Conservation (phyloP, 345 rosid species). For the Toxicodendron radicans region DNA sequence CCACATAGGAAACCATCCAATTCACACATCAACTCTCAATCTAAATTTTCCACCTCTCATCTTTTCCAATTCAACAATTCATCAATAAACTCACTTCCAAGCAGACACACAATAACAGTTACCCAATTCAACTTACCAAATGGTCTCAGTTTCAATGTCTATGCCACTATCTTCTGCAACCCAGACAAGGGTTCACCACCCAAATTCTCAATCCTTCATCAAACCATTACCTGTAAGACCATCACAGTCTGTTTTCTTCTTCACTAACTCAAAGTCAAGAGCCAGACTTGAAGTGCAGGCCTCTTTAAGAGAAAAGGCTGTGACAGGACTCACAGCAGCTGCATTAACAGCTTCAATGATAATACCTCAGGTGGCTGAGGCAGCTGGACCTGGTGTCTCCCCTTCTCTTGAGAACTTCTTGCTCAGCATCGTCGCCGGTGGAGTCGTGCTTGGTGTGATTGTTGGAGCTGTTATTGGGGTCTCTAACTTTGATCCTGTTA, state of each 20-base stretch:
- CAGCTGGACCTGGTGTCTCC: conserved; percentile 60
- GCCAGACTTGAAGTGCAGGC: conserved; percentile 40
- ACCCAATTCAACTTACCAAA: background rate
- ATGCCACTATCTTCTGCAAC: conserved; percentile 17
- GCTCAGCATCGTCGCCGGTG: conserved; percentile 85
- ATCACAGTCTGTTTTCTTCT: conserved; percentile 10
- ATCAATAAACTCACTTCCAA: background rate
- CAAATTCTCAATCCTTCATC: conserved; percentile 29
- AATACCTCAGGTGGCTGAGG: conserved; percentile 75
- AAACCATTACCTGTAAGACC: conserved; percentile 43
- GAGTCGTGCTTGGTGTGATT: conserved; percentile 53
- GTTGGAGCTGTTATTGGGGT: conserved; percentile 78
- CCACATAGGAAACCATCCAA: conserved; percentile 12
- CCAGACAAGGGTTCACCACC: conserved; percentile 27
- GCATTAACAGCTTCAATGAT: conserved; percentile 77
- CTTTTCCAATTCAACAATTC: conserved; percentile 12
- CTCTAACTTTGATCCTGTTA: conserved; percentile 77
- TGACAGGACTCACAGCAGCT: conserved; percentile 74
- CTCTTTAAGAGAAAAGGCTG: conserved; percentile 68
- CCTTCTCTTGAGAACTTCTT: conserved; percentile 94
- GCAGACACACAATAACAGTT: background rate
- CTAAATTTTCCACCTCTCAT: conserved; percentile 12
- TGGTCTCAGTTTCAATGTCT: conserved; percentile 18
- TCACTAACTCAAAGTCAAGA: conserved; percentile 16
- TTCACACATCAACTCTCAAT: conserved; percentile 11